Evolutionary conservation across 31 red algal species (phyloP).

Genomic region (Bonnemaisonia californica): DNA sequence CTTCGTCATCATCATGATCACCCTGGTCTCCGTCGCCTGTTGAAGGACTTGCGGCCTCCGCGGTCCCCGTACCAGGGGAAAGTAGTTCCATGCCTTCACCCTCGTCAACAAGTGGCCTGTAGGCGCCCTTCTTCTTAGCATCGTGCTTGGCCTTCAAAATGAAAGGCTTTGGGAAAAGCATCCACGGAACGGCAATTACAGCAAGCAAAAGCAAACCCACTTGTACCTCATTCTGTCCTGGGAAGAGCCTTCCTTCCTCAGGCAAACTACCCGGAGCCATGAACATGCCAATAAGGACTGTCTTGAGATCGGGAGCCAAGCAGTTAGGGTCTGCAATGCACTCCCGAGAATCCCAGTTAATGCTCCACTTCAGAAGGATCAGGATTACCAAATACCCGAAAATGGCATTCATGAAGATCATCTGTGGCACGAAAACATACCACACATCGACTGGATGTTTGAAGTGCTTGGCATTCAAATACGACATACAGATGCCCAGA

Average conservation of each 20-base stretch:
- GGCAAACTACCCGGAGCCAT: constrained; percentile 86
- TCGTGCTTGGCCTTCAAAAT: constrained; percentile 64
- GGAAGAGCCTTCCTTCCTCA: constrained; percentile 66
- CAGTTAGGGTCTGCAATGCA: constrained; percentile 74
- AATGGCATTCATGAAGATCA: constrained; percentile 92
- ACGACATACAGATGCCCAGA: constrained; percentile 91
- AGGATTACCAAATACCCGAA: constrained; percentile 91
- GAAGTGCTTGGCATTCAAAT: constrained; percentile 78
- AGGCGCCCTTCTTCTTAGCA: constrained; percentile 64
- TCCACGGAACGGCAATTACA: constrained; percentile 89
- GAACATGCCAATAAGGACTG: constrained; percentile 94
- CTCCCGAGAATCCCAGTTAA: constrained; percentile 81
- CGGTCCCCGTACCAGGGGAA: constrained; percentile 4
- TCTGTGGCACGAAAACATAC: constrained; percentile 92
- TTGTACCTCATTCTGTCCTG: constrained; percentile 81
- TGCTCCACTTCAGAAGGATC: constrained; percentile 90
- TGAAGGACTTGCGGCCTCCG: background rate
- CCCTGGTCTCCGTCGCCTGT: constrained; percentile 47
- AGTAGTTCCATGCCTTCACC: constrained; percentile 47
- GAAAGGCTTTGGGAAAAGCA: constrained; percentile 93
- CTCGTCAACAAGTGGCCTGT: constrained; percentile 69
- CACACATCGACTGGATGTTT: constrained; percentile 77
- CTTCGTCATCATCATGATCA: constrained; percentile 57
- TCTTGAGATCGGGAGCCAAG: constrained; percentile 91
- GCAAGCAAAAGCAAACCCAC: constrained; percentile 69